Conservation (phyloP, 2,329 filamentous ascomycete genomes). For the Podosphaera xanthii region DNA sequence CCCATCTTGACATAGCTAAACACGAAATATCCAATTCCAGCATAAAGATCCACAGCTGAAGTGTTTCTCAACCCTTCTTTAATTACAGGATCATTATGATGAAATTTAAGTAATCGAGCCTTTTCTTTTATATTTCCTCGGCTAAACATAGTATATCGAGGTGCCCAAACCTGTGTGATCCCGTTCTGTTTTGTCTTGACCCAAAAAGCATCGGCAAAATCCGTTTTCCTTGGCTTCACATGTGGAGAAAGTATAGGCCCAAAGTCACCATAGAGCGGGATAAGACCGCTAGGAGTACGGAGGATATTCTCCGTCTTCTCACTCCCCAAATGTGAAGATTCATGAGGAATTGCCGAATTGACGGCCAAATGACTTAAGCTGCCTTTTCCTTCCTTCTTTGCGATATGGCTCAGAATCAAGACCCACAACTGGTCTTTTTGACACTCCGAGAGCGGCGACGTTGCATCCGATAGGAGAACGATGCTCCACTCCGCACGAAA, state of each 20-base stretch:
- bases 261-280: slow-evolving; percentile 52
- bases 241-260: slow-evolving; percentile 23
- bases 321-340: neutral
- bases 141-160: slow-evolving; percentile 82
- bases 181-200: slow-evolving; percentile 55
- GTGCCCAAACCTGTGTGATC: slow-evolving; percentile 69
- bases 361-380: slow-evolving; percentile 32
- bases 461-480: neutral
- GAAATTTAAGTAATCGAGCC: slow-evolving; percentile 41
- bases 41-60: slow-evolving; percentile 57
- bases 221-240: slow-evolving; percentile 14
- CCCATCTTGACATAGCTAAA: slow-evolving; percentile 61
- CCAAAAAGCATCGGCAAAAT: slow-evolving; percentile 56
- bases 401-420: slow-evolving; percentile 25
- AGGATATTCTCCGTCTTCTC: slow-evolving; percentile 38
- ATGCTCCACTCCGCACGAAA: slow-evolving; percentile 22
- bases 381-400: slow-evolving; percentile 18
- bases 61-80: slow-evolving; percentile 3
- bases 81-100: slow-evolving; percentile 6
- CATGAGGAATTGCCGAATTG: slow-evolving; percentile 36
- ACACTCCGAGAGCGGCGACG: neutral
- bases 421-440: slow-evolving; percentile 22
- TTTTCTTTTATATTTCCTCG: slow-evolving; percentile 83
- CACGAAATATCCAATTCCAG: slow-evolving; percentile 82
- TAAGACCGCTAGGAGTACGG: slow-evolving; percentile 47